Evolutionary conservation across 257 asterid species (phyloP).

Genomic region (Solanum lycopersicoides): DNA sequence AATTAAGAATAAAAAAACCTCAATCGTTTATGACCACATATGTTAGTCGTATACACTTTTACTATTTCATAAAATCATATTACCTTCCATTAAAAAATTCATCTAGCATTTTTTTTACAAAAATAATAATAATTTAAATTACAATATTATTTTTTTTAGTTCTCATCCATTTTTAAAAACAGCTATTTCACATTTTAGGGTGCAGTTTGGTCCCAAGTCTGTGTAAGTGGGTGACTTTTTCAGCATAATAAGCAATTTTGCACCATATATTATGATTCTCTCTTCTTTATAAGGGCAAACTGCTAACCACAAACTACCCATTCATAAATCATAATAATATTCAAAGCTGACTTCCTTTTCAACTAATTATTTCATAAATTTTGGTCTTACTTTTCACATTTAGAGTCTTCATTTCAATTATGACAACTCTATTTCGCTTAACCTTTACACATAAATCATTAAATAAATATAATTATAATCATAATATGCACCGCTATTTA

Average conservation of each 20-base stretch:
- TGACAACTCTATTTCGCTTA: not conserved
- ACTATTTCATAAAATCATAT: not conserved
- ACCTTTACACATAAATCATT: not conserved
- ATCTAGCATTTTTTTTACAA: not conserved
- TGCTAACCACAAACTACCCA: not conserved
- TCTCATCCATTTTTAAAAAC: too few species aligned
- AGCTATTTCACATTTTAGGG: not conserved
- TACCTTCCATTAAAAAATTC: not conserved
- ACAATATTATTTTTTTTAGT: too few species aligned
- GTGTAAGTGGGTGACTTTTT: not conserved
- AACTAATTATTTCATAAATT: not conserved
- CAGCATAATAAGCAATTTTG: not conserved
- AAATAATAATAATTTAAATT: too few species aligned
- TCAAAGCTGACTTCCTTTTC: not conserved
- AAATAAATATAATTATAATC: not conserved
- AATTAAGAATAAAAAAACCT: too few species aligned
- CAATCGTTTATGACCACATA: rapidly evolving
- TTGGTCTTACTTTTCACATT: not conserved
- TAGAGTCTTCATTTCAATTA: not conserved
- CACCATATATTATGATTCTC: not conserved
- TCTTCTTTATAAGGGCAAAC: not conserved
- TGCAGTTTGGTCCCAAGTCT: not conserved
- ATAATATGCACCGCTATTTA: not conserved
- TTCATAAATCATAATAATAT: not conserved
- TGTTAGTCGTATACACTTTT: not conserved